These are phyloP conservation scores for Backusella macrospora DNA, from an alignment of 192 early-diverging fungal genomes.

Conservation along the genomic window DNA sequence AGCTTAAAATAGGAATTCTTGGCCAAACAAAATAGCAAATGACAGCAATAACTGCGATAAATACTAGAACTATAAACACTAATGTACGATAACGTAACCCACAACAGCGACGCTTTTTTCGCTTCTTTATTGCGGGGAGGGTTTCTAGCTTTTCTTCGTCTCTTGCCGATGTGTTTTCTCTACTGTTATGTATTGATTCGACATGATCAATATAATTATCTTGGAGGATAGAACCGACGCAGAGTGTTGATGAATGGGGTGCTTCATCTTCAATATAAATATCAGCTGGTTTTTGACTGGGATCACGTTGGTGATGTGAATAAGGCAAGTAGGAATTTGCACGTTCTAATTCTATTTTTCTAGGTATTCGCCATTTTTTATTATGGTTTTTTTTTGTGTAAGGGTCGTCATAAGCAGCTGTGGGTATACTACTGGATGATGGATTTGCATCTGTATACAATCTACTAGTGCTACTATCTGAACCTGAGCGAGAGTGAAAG, in stretches of 20 bases:
- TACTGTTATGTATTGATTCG: not conserved
- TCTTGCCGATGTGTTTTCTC: not conserved
- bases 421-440: not conserved
- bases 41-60: constrained; percentile 7
- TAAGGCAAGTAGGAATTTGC: constrained; percentile 31
- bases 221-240: constrained; percentile 11
- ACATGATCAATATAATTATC: constrained; percentile 4
- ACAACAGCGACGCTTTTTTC: constrained; percentile 17
- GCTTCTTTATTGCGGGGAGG: constrained; percentile 12
- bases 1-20: constrained; percentile 16
- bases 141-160: not conserved
- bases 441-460: constrained; percentile 7
- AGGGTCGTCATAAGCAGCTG: constrained; percentile 4
- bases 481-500: constrained; percentile 1
- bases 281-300: constrained; percentile 12
- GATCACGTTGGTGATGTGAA: constrained; percentile 24
- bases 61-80: not conserved
- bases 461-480: constrained; percentile 21
- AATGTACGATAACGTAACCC: constrained; percentile 10
- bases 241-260: not conserved
- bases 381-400: constrained; percentile 11
- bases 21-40: constrained; percentile 36
- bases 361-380: not conserved
- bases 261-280: constrained; percentile 31
- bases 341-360: not conserved